Conservation (phyloP, 164 flowering plant genomes). For the Vitis cinerea region DNA sequence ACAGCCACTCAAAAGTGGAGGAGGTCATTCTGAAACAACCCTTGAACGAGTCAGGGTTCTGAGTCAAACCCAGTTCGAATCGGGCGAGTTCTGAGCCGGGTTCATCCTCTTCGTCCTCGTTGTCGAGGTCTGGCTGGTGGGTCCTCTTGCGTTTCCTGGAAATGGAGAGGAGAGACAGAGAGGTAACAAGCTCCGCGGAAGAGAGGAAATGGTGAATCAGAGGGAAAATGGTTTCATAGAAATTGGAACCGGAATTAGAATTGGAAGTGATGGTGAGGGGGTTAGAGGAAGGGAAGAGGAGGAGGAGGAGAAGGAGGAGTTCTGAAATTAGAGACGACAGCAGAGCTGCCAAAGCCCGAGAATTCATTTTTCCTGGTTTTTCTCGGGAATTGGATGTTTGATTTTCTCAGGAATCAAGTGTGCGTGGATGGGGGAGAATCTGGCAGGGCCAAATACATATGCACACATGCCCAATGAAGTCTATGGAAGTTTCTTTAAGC, state of each 20-base stretch:
- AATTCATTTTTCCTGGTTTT: conserved; percentile 34
- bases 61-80: conserved; percentile 17
- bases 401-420: conserved; percentile 20
- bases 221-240: conserved; percentile 19
- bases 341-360: conserved; percentile 45
- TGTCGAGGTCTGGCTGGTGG: conserved; percentile 17
- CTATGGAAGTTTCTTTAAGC: conserved; percentile 8
- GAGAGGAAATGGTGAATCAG: conserved; percentile 40
- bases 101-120: conserved; percentile 15
- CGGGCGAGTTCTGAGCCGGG: conserved; percentile 11
- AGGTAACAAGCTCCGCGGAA: conserved; percentile 35
- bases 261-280: conserved; percentile 1
- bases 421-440: conserved; percentile 9
- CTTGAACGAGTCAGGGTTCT: conserved; percentile 50
- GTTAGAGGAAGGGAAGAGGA: conserved; percentile 27
- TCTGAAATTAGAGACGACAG: conserved; percentile 53
- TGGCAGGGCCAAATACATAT: background rate
- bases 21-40: conserved; percentile 55
- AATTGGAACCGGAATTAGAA: conserved; percentile 11
- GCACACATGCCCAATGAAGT: background rate
- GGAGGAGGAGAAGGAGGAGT: conserved; percentile 38
- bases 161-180: conserved; percentile 29
- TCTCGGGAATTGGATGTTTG: conserved; percentile 16
- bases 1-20: conserved; percentile 77
- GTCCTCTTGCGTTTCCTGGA: conserved; percentile 53